phyloP scores from a whole-genome alignment of 257 asterid species.

The Petunia secreta region DNA sequence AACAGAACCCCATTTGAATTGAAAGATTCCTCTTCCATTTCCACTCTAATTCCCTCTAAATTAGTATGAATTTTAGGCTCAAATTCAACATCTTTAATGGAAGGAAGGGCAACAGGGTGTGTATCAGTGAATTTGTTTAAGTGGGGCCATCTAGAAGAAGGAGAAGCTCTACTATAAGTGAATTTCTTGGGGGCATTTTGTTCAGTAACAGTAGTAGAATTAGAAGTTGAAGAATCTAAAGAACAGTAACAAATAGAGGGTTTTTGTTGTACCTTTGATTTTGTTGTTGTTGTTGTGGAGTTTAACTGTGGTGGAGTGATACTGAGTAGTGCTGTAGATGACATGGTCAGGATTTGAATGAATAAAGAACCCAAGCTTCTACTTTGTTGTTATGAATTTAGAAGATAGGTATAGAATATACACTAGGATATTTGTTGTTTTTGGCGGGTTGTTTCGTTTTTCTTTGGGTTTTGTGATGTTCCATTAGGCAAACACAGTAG shows the following conservation, averaged over 20 bases:
- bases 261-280: conserved; percentile 44
- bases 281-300: conserved; percentile 32
- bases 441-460: conserved; percentile 17
- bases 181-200: conserved; percentile 59
- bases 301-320: conserved; percentile 48
- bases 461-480: no score
- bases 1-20: neutral
- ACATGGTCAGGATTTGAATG: neutral
- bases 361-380: neutral
- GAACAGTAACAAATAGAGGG: conserved; percentile 43
- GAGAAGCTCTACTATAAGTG: conserved; percentile 84
- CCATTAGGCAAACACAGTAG: no score
- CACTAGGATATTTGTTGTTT: neutral
- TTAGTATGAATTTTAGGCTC: conserved; percentile 26
- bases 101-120: conserved; percentile 30
- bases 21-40: conserved; percentile 32
- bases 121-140: conserved; percentile 51
- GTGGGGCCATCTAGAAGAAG: conserved; percentile 95
- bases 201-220: conserved; percentile 35
- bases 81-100: conserved; percentile 24
- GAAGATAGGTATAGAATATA: neutral
- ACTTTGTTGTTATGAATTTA: neutral
- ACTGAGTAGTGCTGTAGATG: conserved; percentile 52
- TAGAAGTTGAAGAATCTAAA: conserved; percentile 53
- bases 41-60: conserved; percentile 34